phyloP scores from a whole-genome alignment of 2,329 filamentous ascomycete species.

The Aureobasidium mangrovei region DNA sequence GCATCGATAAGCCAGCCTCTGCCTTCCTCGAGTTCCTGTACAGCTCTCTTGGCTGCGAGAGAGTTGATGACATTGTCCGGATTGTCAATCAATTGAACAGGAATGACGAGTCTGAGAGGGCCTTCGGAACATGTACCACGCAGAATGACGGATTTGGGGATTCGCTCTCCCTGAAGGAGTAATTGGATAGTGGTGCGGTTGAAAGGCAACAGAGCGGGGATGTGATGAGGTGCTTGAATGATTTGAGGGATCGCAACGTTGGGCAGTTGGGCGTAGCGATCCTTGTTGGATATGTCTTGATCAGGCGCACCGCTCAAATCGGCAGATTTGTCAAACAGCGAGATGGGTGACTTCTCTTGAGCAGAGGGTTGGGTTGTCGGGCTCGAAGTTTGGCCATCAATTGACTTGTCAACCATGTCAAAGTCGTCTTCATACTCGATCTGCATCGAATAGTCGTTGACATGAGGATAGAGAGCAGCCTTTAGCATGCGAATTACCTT shows the following conservation, averaged over 20 bases:
- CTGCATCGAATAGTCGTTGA: conserved; percentile 55
- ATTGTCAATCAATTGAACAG: conserved; percentile 42
- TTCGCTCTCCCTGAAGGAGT: conserved; percentile 45
- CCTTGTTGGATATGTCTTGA: conserved; percentile 20
- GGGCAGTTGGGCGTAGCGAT: conserved; percentile 46
- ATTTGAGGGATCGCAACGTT: conserved; percentile 44
- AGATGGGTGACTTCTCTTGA: conserved; percentile 37
- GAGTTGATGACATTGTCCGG: conserved; percentile 55
- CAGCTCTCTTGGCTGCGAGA: conserved; percentile 58
- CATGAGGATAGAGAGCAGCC: conserved; percentile 57
- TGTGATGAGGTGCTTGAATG: conserved; percentile 54
- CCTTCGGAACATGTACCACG: conserved; percentile 49
- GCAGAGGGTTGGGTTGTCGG: neutral
- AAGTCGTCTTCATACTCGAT: conserved; percentile 53
- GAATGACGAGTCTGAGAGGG: conserved; percentile 55
- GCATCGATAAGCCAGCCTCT: conserved; percentile 50
- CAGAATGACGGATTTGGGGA: conserved; percentile 44
- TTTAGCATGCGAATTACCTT: conserved; percentile 69
- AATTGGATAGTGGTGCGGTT: conserved; percentile 58
- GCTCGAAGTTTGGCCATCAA: neutral
- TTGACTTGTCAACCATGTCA: conserved; percentile 49
- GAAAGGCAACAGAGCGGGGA: conserved; percentile 60
- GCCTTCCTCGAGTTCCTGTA: conserved; percentile 61
- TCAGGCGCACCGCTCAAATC: conserved; percentile 34
- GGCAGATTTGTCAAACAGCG: conserved; percentile 48